Conservation (phyloP, 495 filamentous ascomycete genomes). For the Amphirosellinia nigrospora region DNA sequence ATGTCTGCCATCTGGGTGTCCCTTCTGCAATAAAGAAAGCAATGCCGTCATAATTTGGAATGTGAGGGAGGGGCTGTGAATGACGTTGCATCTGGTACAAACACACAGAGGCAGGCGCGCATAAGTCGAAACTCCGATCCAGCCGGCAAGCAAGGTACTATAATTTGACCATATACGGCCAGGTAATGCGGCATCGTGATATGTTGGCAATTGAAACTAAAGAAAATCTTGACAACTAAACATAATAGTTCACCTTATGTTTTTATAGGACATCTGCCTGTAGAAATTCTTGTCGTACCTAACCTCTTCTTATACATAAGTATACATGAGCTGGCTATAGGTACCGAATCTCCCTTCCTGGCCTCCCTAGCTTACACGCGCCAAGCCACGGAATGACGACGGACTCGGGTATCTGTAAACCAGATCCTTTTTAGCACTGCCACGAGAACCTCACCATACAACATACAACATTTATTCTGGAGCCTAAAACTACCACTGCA, state of each 20-base stretch:
- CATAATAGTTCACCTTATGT: neutral
- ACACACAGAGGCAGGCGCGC: neutral
- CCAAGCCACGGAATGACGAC: constrained; percentile 39
- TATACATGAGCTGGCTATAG: neutral
- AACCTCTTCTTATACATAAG: neutral
- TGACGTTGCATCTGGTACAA: constrained; percentile 21
- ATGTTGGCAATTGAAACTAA: neutral
- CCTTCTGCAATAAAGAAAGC: neutral
- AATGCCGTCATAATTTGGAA: constrained; percentile 30
- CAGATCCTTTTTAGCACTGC: constrained; percentile 37
- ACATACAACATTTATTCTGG: neutral
- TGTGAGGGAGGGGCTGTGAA: constrained; percentile 17
- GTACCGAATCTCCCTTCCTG: neutral
- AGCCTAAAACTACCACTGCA: neutral
- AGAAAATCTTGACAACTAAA: neutral
- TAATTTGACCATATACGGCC: neutral
- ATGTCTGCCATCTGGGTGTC: neutral
- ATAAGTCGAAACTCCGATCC: constrained; percentile 12
- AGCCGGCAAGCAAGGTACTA: constrained; percentile 13
- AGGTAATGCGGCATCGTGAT: neutral
- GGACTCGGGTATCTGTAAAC: constrained; percentile 24
- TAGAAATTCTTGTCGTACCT: neutral
- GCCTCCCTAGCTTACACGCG: neutral
- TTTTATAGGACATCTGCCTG: neutral
- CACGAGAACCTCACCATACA: constrained; percentile 36